Evolutionary conservation across 2,329 filamentous ascomycete genomes (phyloP), one percentile per base, ranked within the genome.

Genomic region (Decorospora gaudefroyi): DNA sequence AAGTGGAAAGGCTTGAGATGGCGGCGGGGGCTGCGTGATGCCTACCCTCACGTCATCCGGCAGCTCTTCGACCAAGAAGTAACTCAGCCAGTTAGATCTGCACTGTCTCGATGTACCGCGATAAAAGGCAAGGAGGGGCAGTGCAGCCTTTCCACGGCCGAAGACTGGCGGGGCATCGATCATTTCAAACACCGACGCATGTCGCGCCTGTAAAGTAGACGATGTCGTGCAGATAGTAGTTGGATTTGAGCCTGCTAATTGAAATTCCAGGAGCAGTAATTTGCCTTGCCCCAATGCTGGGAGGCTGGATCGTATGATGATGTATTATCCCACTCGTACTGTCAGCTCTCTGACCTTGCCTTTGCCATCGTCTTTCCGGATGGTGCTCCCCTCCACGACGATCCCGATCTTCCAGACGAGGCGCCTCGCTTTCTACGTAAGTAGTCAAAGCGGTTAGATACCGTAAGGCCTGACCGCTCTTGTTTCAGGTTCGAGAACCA

Each of bases 1-100:
- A 41, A 50, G 34, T 44, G 46, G 48, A 38, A 45, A n/a, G n/a
- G n/a, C n/a, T 40, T 31, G 40, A 47, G 44, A 41, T 46, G 52
- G 50, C 46, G 54, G 42, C 40, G 45, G 34, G 48, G 23, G 26
- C 36, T 45, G 46, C 46, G 32, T 46, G 43, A 37, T 46, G 30
- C 29, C 43, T 46, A 30, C 43, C 49, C 50, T 57, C 52, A 59
- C 58, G 56, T 59, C 58, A 61, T 58, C 41, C 47, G 48, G 56
- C 56, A 58, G 53, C 50, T 44, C 42, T 26, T 44, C 37, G 44
- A 35, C 42, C 40, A 44, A 34, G 29, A 39, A 41, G 40, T 38
- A 21, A 32, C 25, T 32, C 39, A 27, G 26, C 52, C 52, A 54
- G 47, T 54, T 53, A 46, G 29, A 45, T 44, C 29, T 53, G 49